These are phyloP conservation scores for Mucor plumbeus DNA, from an alignment of 371 early-diverging fungal species.

Conservation along the genomic window DNA sequence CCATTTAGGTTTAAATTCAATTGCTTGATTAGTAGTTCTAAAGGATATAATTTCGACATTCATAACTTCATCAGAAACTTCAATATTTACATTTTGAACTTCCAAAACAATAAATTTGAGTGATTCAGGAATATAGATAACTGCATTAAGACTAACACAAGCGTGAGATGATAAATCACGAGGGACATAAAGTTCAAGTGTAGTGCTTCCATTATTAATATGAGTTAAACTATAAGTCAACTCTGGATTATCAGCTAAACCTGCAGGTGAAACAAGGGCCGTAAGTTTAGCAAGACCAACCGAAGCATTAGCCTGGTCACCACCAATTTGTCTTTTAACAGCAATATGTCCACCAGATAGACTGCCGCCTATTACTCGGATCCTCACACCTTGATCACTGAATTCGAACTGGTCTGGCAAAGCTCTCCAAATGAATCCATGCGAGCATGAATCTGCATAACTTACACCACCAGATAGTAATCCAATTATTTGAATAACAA, in stretches of 20 bases:
- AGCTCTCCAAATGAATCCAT: not conserved
- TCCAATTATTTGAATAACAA: slow-evolving; percentile 2
- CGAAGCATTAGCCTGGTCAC: not conserved
- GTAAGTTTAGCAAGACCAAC: not conserved
- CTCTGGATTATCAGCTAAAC: not conserved
- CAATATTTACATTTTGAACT: not conserved
- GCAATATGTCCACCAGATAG: not conserved
- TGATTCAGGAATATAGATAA: slow-evolving; percentile 3
- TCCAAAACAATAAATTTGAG: not conserved
- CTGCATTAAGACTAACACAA: not conserved
- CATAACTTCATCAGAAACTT: not conserved
- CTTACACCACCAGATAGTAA: slow-evolving; percentile 1
- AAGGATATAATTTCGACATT: not conserved
- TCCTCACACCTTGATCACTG: not conserved
- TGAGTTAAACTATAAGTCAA: not conserved
- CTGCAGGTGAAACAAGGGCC: not conserved
- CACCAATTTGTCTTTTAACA: not conserved
- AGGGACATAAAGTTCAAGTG: not conserved
- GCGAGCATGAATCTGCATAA: slow-evolving; percentile 3
- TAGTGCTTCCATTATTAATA: not conserved
- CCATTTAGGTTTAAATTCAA: slow-evolving; percentile 1
- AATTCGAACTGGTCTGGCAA: not conserved
- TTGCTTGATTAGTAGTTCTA: not conserved
- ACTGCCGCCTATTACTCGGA: not conserved
- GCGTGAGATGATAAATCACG: not conserved